phyloP scores from a whole-genome alignment of 352 stramenopile genomes.

The Thalassiosira allenii region DNA sequence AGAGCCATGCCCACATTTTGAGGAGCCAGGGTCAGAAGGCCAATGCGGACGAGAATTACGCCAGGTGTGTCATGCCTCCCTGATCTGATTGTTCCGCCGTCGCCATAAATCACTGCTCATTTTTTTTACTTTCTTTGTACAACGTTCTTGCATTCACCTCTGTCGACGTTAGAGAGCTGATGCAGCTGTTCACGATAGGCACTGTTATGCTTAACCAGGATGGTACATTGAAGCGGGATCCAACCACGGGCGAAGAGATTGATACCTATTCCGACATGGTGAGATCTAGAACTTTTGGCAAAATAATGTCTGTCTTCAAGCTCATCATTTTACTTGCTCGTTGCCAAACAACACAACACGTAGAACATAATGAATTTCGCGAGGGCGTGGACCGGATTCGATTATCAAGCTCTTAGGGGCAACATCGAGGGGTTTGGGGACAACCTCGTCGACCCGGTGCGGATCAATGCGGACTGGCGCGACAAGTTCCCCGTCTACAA shows the following conservation, averaged over 20 bases:
- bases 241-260: slow-evolving; percentile 33
- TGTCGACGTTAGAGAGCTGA: slow-evolving; percentile 38
- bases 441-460: slow-evolving; percentile 66
- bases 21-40: neutral
- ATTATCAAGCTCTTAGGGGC: slow-evolving; percentile 8
- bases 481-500: slow-evolving; percentile 69
- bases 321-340: neutral
- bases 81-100: no score
- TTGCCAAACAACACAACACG: neutral
- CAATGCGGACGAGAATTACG: slow-evolving; percentile 75
- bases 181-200: slow-evolving; percentile 73
- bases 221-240: slow-evolving; percentile 55
- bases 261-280: slow-evolving; percentile 48
- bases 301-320: slow-evolving; percentile 22
- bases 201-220: slow-evolving; percentile 52
- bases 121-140: neutral
- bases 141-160: slow-evolving; percentile 3
- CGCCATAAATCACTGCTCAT: slow-evolving; percentile 37
- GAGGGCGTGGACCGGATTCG: slow-evolving; percentile 67
- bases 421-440: slow-evolving; percentile 1
- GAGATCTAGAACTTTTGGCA: no score
- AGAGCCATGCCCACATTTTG: slow-evolving; percentile 22
- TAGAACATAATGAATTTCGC: slow-evolving; percentile 53
- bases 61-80: no score
- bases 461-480: slow-evolving; percentile 43